Percentiles rank a stretch among this genome's conserved stretches.
phyloP scores from a whole-genome alignment of 2,329 filamentous ascomycete species.

The Sarocladium oryzae region DNA sequence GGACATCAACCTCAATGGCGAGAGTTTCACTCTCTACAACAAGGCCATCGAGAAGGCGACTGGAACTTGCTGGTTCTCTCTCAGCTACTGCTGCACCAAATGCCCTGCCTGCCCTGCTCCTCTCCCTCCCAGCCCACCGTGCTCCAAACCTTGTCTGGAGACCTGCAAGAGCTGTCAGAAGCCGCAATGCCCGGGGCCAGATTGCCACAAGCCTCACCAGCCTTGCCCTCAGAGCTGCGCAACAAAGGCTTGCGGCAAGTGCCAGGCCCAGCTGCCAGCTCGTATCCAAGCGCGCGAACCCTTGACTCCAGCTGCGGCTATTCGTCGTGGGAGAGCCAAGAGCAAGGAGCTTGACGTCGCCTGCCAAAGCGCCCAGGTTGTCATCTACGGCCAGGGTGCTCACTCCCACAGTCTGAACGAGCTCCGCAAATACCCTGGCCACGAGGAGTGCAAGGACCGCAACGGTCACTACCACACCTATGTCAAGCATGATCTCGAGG shows the following conservation, averaged over 20 bases:
- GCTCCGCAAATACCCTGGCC: conserved; percentile 5
- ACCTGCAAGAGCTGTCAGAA: background rate
- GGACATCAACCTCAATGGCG: conserved; percentile 4
- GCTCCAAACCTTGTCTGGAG: background rate
- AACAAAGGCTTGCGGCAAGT: no score
- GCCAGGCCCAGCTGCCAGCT: no score
- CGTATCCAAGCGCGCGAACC: no score
- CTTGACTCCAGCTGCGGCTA: no score
- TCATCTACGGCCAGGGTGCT: conserved; percentile 7
- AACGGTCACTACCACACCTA: conserved; percentile 12
- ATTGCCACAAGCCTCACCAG: background rate
- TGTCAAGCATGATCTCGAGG: conserved; percentile 11
- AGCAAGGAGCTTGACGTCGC: conserved; percentile 1
- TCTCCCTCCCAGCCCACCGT: background rate
- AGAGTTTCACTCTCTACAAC: conserved; percentile 19
- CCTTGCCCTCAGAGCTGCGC: background rate
- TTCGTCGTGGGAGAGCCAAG: no score
- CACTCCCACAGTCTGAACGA: conserved; percentile 9
- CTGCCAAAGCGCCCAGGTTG: conserved; percentile 11
- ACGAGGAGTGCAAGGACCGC: conserved; percentile 4
- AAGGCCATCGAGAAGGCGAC: conserved; percentile 16
- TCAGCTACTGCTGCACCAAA: conserved; percentile 21
- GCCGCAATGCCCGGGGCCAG: background rate
- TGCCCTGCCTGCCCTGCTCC: conserved; percentile 11
- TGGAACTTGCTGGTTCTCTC: conserved; percentile 20